Evolutionary conservation across 495 filamentous ascomycete genomes (phyloP).

Genomic region (Penicillium samsonianum): DNA sequence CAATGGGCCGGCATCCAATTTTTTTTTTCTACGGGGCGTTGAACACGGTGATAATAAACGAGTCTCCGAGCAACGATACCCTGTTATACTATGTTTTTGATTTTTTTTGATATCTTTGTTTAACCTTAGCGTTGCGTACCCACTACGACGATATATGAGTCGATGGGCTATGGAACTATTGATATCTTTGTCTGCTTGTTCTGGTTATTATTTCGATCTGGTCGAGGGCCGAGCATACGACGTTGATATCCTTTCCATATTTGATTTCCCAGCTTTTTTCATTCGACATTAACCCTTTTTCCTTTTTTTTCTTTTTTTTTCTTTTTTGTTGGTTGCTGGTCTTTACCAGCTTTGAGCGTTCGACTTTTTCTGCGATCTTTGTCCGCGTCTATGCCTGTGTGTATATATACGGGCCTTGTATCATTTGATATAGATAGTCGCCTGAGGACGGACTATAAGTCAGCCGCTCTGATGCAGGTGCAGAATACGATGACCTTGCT

Average conservation of each 20-base stretch:
- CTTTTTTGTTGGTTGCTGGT: constrained; percentile 18
- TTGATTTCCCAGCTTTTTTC: constrained; percentile 10
- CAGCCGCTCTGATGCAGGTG: constrained; percentile 19
- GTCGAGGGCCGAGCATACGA: constrained; percentile 43
- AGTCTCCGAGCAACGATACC: constrained; percentile 53
- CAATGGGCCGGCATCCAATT: constrained; percentile 22
- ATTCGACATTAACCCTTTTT: constrained; percentile 10
- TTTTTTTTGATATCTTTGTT: constrained; percentile 19
- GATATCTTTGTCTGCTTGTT: constrained; percentile 23
- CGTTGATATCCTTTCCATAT: constrained; percentile 42
- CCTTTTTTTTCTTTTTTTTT: constrained; percentile 18
- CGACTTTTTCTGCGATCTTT: constrained; percentile 1
- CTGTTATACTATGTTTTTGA: constrained; percentile 33
- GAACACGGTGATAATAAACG: constrained; percentile 51
- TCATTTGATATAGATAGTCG: constrained; percentile 20
- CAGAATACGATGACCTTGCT: constrained; percentile 24
- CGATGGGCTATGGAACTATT: constrained; percentile 17
- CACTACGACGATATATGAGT: constrained; percentile 31
- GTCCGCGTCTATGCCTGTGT: constrained; percentile 6
- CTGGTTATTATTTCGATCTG: constrained; percentile 16
- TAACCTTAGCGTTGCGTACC: constrained; percentile 31
- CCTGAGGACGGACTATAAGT: constrained; percentile 17
- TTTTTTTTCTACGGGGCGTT: constrained; percentile 36
- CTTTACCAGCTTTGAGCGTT: background rate
- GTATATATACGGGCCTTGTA: constrained; percentile 22